These are phyloP conservation scores for Serendipita sp. DNA, from an alignment of 768 basidiomycete genomes.

Conservation along the genomic window DNA sequence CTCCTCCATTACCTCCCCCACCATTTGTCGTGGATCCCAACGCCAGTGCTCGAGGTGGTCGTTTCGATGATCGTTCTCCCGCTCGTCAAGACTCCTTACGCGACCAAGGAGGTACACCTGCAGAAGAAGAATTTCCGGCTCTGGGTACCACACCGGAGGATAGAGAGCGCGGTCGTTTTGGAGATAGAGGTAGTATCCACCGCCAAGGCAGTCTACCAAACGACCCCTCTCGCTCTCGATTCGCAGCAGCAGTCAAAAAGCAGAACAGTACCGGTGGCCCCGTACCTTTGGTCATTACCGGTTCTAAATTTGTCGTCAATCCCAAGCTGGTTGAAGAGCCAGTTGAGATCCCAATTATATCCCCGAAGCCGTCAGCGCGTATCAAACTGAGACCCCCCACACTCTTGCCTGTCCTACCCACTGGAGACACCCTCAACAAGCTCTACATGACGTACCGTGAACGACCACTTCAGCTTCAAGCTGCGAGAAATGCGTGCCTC, in stretches of 20 bases:
- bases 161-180: conserved; percentile 15
- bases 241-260: conserved; percentile 82
- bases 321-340: neutral
- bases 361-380: conserved; percentile 51
- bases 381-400: conserved; percentile 68
- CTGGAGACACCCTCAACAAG: conserved; percentile 61
- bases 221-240: conserved; percentile 81
- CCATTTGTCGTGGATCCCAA: conserved; percentile 9
- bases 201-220: conserved; percentile 26
- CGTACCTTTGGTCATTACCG: conserved; percentile 3
- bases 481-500: conserved; percentile 84
- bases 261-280: neutral
- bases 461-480: conserved; percentile 80
- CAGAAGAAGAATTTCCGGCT: conserved; percentile 55
- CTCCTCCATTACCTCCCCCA: conserved; percentile 12
- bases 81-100: neutral
- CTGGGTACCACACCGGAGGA: conserved; percentile 20
- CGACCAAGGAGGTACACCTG: neutral
- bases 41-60: conserved; percentile 5
- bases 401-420: conserved; percentile 75
- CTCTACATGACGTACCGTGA: conserved; percentile 83
- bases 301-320: conserved; percentile 7
- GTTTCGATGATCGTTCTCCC: neutral
- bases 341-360: neutral
- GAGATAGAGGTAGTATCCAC: conserved; percentile 15